Evolutionary conservation across 73 alveolate genomes (phyloP).

Genomic region (Stentor roeselii): DNA sequence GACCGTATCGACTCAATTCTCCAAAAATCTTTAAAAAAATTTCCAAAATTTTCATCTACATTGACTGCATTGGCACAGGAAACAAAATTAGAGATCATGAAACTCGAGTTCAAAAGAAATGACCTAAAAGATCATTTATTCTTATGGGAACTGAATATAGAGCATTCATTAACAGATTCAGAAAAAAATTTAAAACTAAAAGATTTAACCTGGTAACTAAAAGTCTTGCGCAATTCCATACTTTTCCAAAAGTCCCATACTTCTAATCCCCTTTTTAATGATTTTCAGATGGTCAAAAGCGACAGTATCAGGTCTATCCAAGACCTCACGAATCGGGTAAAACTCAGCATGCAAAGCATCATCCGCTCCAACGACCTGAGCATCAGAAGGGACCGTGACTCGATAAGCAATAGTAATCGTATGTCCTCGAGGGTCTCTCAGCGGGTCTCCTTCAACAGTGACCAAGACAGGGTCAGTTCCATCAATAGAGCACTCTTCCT

Average conservation of each 20-base stretch:
- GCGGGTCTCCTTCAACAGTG: slow-evolving; percentile 95
- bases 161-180: too few species aligned
- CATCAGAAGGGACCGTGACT: slow-evolving; percentile 80
- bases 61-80: too few species aligned
- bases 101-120: too few species aligned
- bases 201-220: too few species aligned
- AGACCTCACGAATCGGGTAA: slow-evolving; percentile 77
- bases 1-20: too few species aligned
- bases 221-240: too few species aligned
- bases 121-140: too few species aligned
- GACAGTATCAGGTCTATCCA: slow-evolving; percentile 30
- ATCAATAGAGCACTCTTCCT: slow-evolving; percentile 90
- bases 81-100: too few species aligned
- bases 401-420: slow-evolving; percentile 84
- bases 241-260: neutral
- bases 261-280: slow-evolving; percentile 26
- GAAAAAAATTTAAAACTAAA: too few species aligned
- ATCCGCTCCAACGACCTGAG: slow-evolving; percentile 93
- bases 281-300: slow-evolving; percentile 76
- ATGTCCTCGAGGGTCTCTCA: slow-evolving; percentile 98
- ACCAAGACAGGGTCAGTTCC: slow-evolving; percentile 82
- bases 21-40: too few species aligned
- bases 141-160: too few species aligned
- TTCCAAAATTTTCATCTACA: too few species aligned
- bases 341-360: slow-evolving; percentile 96